phyloP scores from a whole-genome alignment of 2,329 filamentous ascomycete species.

The Claviceps paspali region DNA sequence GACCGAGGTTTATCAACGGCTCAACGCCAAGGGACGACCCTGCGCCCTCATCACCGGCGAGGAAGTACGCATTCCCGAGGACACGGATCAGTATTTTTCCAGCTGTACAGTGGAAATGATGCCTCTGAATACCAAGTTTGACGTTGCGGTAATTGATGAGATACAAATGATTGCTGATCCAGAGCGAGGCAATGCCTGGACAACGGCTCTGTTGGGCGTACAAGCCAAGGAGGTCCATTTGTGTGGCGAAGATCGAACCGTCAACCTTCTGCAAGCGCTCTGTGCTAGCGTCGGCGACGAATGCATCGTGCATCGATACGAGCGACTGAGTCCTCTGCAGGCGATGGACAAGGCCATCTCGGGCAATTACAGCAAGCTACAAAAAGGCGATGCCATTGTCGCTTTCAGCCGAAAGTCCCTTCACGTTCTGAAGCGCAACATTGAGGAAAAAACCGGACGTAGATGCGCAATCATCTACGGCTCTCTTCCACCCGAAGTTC shows the following conservation, averaged over 20 bases:
- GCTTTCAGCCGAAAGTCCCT: conserved; percentile 72
- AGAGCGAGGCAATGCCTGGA: conserved; percentile 88
- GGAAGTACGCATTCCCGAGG: conserved; percentile 57
- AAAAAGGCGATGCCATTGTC: conserved; percentile 85
- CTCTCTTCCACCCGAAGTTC: conserved; percentile 77
- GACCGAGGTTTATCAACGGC: conserved; percentile 85
- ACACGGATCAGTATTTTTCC: conserved; percentile 42
- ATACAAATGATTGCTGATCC: conserved; percentile 87
- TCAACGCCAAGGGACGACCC: conserved; percentile 58
- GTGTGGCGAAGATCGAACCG: conserved; percentile 75
- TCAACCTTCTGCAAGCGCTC: conserved; percentile 63
- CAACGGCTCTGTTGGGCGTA: conserved; percentile 72
- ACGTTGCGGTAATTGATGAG: conserved; percentile 94
- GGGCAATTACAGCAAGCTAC: conserved; percentile 48
- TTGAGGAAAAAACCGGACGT: conserved; percentile 61
- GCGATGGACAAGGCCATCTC: conserved; percentile 48
- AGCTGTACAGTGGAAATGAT: conserved; percentile 93
- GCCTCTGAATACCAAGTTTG: conserved; percentile 40
- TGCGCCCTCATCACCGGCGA: conserved; percentile 85
- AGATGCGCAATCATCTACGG: conserved; percentile 91
- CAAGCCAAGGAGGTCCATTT: conserved; percentile 82
- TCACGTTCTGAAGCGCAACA: conserved; percentile 61
- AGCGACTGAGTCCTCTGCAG: conserved; percentile 66
- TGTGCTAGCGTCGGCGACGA: conserved; percentile 70
- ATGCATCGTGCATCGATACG: conserved; percentile 65